Conservation (phyloP, 179 eudicot genomes). For the Patellifolia procumbens region DNA sequence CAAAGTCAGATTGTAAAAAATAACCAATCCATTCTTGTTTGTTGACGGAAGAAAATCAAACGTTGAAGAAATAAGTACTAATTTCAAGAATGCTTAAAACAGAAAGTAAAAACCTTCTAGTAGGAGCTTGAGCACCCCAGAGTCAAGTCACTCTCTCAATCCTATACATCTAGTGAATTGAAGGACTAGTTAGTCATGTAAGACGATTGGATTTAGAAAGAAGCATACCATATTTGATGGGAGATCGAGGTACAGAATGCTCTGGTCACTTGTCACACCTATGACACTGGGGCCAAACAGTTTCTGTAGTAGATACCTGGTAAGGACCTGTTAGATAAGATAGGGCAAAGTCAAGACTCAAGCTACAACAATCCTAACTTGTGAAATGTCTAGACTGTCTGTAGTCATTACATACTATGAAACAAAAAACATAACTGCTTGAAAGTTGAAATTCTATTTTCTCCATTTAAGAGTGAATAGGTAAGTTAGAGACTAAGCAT, state of each 20-base stretch:
- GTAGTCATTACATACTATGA: background rate
- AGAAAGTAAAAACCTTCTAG: background rate
- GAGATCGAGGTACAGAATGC: conserved; percentile 70
- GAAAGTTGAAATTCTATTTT: background rate
- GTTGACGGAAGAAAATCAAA: background rate
- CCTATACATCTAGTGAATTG: conserved; percentile 6
- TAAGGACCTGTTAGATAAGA: conserved; percentile 49
- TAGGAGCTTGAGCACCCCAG: background rate
- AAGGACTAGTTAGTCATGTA: background rate
- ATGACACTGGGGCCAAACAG: conserved; percentile 64
- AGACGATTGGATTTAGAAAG: conserved; percentile 17
- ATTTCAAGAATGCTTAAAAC: background rate
- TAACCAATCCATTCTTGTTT: background rate
- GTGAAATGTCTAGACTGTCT: background rate
- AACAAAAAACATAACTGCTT: background rate
- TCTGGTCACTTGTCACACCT: conserved; percentile 56
- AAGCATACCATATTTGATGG: conserved; percentile 82
- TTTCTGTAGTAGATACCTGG: conserved; percentile 61
- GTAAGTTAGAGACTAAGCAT: background rate
- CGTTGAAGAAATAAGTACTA: background rate
- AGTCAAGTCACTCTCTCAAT: background rate
- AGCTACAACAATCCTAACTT: background rate
- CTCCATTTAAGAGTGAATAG: background rate
- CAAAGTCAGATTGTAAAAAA: background rate
- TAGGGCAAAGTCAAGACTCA: background rate